Base-by-base conservation (phyloP, 2,329 filamentous ascomycete genomes). In the Neopestalotiopsis sp. region DNA sequence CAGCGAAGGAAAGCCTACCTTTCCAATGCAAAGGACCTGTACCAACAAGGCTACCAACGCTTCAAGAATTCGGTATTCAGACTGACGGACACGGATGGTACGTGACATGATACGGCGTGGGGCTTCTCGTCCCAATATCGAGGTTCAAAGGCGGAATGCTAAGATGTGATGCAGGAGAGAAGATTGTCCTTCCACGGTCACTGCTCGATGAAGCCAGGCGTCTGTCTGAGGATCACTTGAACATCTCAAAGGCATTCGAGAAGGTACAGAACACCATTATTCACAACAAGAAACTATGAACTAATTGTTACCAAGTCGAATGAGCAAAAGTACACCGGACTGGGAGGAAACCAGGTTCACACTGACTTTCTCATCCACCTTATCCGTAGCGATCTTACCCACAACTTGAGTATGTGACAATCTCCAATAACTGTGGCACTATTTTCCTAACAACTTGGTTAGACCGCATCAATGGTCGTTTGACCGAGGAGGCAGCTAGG, bases 401-500 rank as follows among this genome's bases (percentile, higher is more conserved):
- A 71, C 28, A 66, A 67, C 17, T 34, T 76, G 24, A 71, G 74
- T 75, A 69, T 58, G 73, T 65, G 72, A 63, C 12, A n/a, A n/a
- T n/a, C 17, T 3, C 12, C 30, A 13, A 40, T 3, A 61, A 2
- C 32, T 12, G 13, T 5, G 10, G 17, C 40, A 53, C 17, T 49
- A 17, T 28, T 17, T 12, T 38, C 14, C 59, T 62, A 12, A 62
- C 58, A 56, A 30, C 4, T 2, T 34, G 24, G 13, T 38, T 28
- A 67, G 66, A 71, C 38, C 78, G 78, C 0, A 75, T 85, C 14
- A 84, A 81, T 70, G 77, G 79, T 0, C 70, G 71, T 2, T 77
- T 85, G 32, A 73, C 79, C 5, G 78, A 79, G 1, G 84, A 86
- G 67, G 80, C 83, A 1, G 71, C 73, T 5, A 73, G 75, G 3